These are phyloP conservation scores for Prototheca cutis DNA, from an alignment of 163 green algal species.

Conservation along the genomic window DNA sequence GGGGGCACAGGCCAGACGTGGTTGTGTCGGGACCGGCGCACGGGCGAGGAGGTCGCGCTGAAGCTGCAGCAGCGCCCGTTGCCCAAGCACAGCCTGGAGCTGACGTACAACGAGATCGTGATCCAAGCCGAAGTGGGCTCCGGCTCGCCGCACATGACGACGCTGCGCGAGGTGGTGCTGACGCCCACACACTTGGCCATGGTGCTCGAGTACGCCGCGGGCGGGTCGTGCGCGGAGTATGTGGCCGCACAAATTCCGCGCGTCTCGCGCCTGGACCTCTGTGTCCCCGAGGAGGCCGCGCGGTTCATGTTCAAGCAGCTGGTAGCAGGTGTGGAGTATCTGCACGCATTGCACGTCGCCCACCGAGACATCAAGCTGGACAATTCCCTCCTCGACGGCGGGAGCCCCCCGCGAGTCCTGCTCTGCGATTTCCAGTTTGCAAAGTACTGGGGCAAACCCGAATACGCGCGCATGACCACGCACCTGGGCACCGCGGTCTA, in stretches of 20 bases:
- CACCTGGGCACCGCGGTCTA: constrained; percentile 67
- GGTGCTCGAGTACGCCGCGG: constrained; percentile 74
- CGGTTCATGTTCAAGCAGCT: constrained; percentile 79
- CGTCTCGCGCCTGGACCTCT: constrained; percentile 29
- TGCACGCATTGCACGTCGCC: constrained; percentile 66
- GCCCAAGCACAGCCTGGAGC: constrained; percentile 20
- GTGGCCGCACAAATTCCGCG: constrained; percentile 40
- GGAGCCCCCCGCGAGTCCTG: constrained; percentile 37
- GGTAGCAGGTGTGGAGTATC: constrained; percentile 70
- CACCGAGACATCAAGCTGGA: constrained; percentile 87
- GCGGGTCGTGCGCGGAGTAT: constrained; percentile 66
- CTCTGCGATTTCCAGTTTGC: constrained; percentile 22
- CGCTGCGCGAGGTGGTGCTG: constrained; percentile 57
- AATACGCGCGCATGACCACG: constrained; percentile 12
- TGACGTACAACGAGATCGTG: constrained; percentile 27
- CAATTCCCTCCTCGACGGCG: constrained; percentile 72
- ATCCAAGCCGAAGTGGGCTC: constrained; percentile 58
- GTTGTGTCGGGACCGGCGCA: constrained; percentile 51
- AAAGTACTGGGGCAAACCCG: constrained; percentile 12
- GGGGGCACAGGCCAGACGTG: constrained; percentile 74
- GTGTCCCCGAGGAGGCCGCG: constrained; percentile 63
- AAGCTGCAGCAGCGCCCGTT: constrained; percentile 83
- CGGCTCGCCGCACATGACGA: constrained; percentile 65
- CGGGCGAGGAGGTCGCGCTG: constrained; percentile 54
- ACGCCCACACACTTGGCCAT: constrained; percentile 70